Evolutionary conservation across 805 yeast species (phyloP).

Genomic region (Yarrowia phangngaensis): DNA sequence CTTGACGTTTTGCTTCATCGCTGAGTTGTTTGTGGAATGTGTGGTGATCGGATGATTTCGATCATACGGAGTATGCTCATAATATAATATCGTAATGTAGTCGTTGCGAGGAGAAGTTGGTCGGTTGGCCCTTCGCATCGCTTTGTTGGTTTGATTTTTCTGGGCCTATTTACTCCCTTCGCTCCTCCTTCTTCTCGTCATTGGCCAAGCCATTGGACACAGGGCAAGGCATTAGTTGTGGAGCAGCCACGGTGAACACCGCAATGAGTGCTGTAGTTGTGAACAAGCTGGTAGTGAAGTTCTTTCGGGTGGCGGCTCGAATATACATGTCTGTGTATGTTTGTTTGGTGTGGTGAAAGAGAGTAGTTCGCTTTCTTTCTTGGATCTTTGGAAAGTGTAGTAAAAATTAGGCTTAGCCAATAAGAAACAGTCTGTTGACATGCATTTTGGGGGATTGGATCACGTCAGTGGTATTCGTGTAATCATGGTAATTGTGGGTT

Average conservation of each 20-base stretch:
- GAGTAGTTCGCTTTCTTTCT: too few relatives aligned
- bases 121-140: too few relatives aligned
- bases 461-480: too few relatives aligned
- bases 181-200: conserved; percentile 18
- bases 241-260: conserved; percentile 56
- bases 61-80: too few relatives aligned
- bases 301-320: conserved; percentile 54
- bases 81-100: too few relatives aligned
- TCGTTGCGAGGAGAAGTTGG: too few relatives aligned
- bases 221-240: conserved; percentile 41
- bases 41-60: too few relatives aligned
- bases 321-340: conserved; percentile 45
- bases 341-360: background rate
- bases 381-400: background rate
- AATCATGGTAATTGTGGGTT: too few relatives aligned
- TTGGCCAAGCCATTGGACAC: conserved; percentile 26
- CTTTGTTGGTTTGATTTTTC: too few relatives aligned
- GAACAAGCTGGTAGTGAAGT: conserved; percentile 61
- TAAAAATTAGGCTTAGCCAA: conserved; percentile 8
- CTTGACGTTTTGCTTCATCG: too few relatives aligned
- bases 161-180: background rate
- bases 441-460: too few relatives aligned
- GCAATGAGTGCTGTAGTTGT: conserved; percentile 73
- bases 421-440: conserved; percentile 1
- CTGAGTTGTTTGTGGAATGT: too few relatives aligned